Base-by-base conservation (phyloP, 78 protist species). In the Creolimax fragrantissima region DNA sequence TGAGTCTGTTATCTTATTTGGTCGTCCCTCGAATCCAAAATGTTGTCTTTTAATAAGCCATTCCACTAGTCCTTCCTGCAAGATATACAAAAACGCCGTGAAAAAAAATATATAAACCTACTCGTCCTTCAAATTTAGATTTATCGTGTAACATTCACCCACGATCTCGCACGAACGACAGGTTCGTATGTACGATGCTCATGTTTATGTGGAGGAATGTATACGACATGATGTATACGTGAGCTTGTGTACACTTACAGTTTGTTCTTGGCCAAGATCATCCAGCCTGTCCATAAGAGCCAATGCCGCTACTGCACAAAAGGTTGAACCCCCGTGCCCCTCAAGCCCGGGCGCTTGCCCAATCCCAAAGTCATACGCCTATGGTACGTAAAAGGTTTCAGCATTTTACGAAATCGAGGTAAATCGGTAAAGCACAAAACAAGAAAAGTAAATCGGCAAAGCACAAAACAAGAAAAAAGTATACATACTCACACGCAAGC, bases 321-420 rank as follows among this genome's bases (percentile, higher is more conserved):
- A 96, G 6, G 97, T 96, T 32, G 94, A 89, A 6, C 97, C 97
- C 35, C 97, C 97, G 90, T 96, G 97, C 81, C 95, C 91, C 93
- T 96, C 97, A 43, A 89, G 95, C 3, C 43, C 85, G n/a, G 96
- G 96, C 4, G 85, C 44, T 88, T 96, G 97, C 5, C 94, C 96
- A 43, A 96, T 92, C 17, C 90, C 96, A 39, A 3, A 84, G n/a
- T 94, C 96, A 84, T 93, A 96, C 2, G 91, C 41, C 43, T 66
- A 41, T 11, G 5, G 47, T 83, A 7, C 42, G 5, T 6, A 2
- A 32, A n/a, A 5, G 4, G 45, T 11, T 81, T 17, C 11, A 32
- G 74, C 11, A 44, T 5, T n/a, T n/a, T n/a, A n/a, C n/a, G n/a
- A n/a, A n/a, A n/a, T n/a, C n/a, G n/a, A n/a, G n/a, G n/a, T n/a